Evolutionary conservation across 345 rosid genomes (phyloP).

Genomic region (Eucalyptus sideroxylon): DNA sequence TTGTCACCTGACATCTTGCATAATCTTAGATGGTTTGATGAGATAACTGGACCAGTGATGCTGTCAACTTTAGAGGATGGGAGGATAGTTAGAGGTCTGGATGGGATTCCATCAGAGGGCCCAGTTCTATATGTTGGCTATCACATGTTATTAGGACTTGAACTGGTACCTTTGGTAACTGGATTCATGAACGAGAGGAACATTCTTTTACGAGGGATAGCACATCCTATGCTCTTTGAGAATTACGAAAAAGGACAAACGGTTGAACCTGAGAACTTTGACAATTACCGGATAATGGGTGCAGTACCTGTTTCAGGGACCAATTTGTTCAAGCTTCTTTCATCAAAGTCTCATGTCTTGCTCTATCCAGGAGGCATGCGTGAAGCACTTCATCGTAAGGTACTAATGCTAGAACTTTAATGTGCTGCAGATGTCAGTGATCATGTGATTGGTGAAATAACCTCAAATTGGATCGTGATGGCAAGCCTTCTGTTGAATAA

Average conservation of each 20-base stretch:
- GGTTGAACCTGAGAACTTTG: constrained; percentile 16
- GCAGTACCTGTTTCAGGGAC: constrained; percentile 58
- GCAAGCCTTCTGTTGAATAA: not conserved
- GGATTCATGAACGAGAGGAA: constrained; percentile 35
- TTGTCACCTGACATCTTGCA: not conserved
- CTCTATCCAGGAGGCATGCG: constrained; percentile 84
- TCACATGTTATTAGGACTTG: constrained; percentile 69
- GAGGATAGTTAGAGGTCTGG: constrained; percentile 53
- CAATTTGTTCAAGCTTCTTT: constrained; percentile 45
- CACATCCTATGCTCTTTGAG: constrained; percentile 45
- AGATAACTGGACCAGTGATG: constrained; percentile 44
- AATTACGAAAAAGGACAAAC: constrained; percentile 11
- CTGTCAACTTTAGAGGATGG: constrained; percentile 64
- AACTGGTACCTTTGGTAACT: constrained; percentile 28
- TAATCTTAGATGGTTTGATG: constrained; percentile 12
- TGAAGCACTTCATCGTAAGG: constrained; percentile 80
- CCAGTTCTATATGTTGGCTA: constrained; percentile 71
- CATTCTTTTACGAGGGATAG: constrained; percentile 54
- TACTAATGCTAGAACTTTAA: not conserved
- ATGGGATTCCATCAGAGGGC: constrained; percentile 66
- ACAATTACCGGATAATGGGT: constrained; percentile 40
- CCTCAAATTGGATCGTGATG: not conserved
- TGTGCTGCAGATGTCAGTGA: not conserved
- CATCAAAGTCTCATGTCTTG: constrained; percentile 54
- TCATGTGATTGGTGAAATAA: not conserved